A percentile compares a stretch with the other conserved stretches of the same genome.
Conservation (phyloP, 148 eudicot genomes). For the Chenopodium suecicum region DNA sequence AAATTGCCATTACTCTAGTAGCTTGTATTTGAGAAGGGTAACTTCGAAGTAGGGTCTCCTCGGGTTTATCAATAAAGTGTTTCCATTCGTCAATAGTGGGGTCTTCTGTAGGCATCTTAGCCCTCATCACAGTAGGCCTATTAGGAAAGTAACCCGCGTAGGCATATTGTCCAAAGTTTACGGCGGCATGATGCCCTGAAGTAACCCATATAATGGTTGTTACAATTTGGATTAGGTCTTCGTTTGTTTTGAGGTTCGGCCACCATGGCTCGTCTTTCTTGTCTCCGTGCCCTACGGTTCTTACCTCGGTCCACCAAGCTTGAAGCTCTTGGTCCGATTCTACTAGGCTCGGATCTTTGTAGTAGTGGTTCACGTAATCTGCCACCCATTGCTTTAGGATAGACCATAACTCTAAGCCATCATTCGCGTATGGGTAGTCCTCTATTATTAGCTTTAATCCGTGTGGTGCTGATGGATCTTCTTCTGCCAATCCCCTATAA, state of each 20-base stretch:
- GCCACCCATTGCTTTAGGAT: constrained; percentile 65
- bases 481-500: constrained; percentile 64
- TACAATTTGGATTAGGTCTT: constrained; percentile 50
- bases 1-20: constrained; percentile 49
- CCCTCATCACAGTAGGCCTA: constrained; percentile 57
- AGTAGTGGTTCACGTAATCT: constrained; percentile 58
- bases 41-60: constrained; percentile 29
- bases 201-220: constrained; percentile 78
- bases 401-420: constrained; percentile 67
- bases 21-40: constrained; percentile 67
- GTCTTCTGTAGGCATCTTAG: constrained; percentile 60
- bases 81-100: constrained; percentile 37
- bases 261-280: constrained; percentile 75
- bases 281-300: constrained; percentile 59
- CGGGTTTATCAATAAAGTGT: constrained; percentile 44
- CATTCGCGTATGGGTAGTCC: constrained; percentile 77
- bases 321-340: constrained; percentile 61
- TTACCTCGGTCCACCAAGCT: constrained; percentile 72
- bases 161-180: constrained; percentile 72
- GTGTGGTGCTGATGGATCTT: constrained; percentile 61
- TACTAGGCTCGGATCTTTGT: constrained; percentile 35
- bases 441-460: constrained; percentile 65
- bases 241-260: constrained; percentile 51
- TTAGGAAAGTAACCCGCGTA: constrained; percentile 68
- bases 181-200: constrained; percentile 77